These are phyloP conservation scores for Phytophthora tubulina DNA, from an alignment of 352 stramenopile species.

Conservation along the genomic window DNA sequence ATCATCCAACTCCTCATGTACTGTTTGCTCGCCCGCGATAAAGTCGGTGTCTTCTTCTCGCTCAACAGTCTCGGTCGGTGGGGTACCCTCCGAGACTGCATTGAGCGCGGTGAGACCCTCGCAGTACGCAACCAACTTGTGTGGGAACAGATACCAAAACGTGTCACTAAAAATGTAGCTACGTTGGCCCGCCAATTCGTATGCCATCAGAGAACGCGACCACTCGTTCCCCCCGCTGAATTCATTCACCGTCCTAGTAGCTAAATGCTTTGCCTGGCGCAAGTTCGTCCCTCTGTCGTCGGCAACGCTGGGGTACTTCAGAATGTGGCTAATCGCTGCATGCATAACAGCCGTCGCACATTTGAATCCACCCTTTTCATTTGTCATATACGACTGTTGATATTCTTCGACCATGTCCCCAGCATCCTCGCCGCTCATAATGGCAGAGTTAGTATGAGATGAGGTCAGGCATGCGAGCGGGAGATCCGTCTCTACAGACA, in stretches of 20 bases:
- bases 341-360: slow-evolving; percentile 7
- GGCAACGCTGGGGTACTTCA: slow-evolving; percentile 9
- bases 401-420: slow-evolving; percentile 19
- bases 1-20: no score
- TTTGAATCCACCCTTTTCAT: slow-evolving; percentile 10
- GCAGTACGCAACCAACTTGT: slow-evolving; percentile 3
- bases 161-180: slow-evolving; percentile 13
- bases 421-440: slow-evolving; percentile 13
- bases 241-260: slow-evolving; percentile 19
- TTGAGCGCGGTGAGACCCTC: no score
- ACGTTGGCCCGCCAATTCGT: slow-evolving; percentile 5
- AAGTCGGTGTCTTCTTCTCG: no score
- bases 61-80: no score
- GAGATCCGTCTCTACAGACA: slow-evolving; percentile 17
- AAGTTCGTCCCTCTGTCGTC: slow-evolving; percentile 9
- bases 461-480: not conserved
- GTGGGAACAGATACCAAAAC: slow-evolving; percentile 26
- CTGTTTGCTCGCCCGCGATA: no score
- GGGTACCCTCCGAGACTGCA: no score
- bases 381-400: slow-evolving; percentile 13
- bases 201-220: slow-evolving; percentile 22
- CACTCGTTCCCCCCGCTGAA: slow-evolving; percentile 20
- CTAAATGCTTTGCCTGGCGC: slow-evolving; percentile 12
- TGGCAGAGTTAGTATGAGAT: slow-evolving; percentile 9
- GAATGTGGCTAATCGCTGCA: not conserved